phyloP scores from a whole-genome alignment of 169 alveolate species.

The Eimeria nieschulzi region DNA sequence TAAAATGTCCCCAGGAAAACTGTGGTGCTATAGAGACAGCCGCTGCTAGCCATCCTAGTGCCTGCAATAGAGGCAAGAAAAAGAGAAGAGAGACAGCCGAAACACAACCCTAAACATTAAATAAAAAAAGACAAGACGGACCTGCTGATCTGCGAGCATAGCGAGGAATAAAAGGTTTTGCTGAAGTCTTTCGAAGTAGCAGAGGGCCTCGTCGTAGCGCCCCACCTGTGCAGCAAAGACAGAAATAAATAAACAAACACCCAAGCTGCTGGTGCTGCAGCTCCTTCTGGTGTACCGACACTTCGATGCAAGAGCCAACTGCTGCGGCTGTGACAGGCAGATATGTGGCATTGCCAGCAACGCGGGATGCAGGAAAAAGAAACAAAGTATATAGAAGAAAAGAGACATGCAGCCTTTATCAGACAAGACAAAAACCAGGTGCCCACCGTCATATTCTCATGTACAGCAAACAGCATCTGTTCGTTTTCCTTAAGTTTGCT shows the following conservation, averaged over 20 bases:
- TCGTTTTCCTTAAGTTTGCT: constrained; percentile 66
- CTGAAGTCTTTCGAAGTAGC: constrained; percentile 73
- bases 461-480: constrained; percentile 64
- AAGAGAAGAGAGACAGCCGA: background rate
- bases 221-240: constrained; percentile 35
- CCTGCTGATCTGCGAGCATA: constrained; percentile 72
- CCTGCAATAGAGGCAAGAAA: constrained; percentile 9
- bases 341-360: background rate
- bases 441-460: constrained; percentile 49
- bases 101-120: background rate
- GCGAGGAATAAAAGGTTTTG: constrained; percentile 71
- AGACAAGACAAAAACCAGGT: too few species aligned
- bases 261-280: constrained; percentile 12
- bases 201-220: constrained; percentile 66
- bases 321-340: background rate
- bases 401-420: background rate
- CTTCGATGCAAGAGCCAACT: background rate
- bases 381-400: background rate
- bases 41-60: background rate
- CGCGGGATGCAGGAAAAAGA: background rate
- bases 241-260: background rate
- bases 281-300: background rate
- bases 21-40: constrained; percentile 3
- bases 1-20: background rate
- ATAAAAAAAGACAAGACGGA: constrained; percentile 24